These are phyloP conservation scores for Chaetomium sp. DNA, from an alignment of 2,329 filamentous ascomycete species.

Conservation along the genomic window DNA sequence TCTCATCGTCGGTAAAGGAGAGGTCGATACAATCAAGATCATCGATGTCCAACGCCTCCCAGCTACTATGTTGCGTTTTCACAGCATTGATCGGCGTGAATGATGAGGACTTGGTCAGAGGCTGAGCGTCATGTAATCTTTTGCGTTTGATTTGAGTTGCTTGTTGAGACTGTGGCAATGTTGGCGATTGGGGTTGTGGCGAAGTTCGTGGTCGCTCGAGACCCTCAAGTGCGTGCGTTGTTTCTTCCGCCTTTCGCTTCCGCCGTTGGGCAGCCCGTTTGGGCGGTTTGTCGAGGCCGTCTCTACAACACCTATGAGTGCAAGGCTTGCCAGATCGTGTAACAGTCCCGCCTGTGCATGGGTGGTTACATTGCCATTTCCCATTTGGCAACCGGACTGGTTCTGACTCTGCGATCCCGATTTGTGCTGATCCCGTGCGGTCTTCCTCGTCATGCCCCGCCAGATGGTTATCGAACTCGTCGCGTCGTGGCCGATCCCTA, in stretches of 20 bases:
- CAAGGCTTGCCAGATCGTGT: slow-evolving; percentile 43
- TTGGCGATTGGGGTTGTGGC: too few relatives aligned
- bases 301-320: slow-evolving; percentile 66
- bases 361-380: slow-evolving; percentile 68
- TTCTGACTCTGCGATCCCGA: slow-evolving; percentile 18
- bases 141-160: neutral
- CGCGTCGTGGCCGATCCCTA: slow-evolving; percentile 2
- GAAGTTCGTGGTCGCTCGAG: too few relatives aligned
- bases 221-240: slow-evolving; percentile 12
- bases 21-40: slow-evolving; percentile 15
- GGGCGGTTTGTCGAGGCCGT: slow-evolving; percentile 60
- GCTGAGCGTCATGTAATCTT: neutral
- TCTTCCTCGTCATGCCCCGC: slow-evolving; percentile 1
- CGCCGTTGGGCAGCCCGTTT: slow-evolving; percentile 28
- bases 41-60: too few relatives aligned
- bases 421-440: neutral
- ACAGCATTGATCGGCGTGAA: neutral
- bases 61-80: neutral
- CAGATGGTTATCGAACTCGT: neutral
- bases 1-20: slow-evolving; percentile 5
- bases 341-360: slow-evolving; percentile 41
- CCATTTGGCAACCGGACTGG: slow-evolving; percentile 58
- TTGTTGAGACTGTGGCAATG: too few relatives aligned
- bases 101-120: neutral
- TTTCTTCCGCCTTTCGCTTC: slow-evolving; percentile 23